phyloP scores from a whole-genome alignment of 192 early-diverging fungal genomes.

The Coemansia sp. region DNA sequence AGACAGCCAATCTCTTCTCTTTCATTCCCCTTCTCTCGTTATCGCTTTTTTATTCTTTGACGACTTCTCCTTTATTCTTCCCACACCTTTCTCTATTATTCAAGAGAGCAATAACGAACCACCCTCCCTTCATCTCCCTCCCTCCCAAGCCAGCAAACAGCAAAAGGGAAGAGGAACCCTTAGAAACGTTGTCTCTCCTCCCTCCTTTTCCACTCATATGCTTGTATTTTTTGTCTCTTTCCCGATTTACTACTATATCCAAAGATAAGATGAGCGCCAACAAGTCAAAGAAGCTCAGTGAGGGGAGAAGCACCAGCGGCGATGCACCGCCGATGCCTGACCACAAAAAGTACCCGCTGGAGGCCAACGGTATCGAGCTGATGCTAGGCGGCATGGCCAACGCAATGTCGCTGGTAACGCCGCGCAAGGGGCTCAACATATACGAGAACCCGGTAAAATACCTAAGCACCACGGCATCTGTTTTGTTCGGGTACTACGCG shows the following conservation, averaged over 20 bases:
- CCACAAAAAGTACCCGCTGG: constrained; percentile 44
- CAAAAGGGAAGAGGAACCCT: too few relatives aligned
- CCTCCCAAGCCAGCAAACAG: too few relatives aligned
- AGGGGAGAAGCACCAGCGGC: not conserved
- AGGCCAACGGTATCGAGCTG: constrained; percentile 46
- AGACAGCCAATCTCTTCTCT: not conserved
- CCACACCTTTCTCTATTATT: too few relatives aligned
- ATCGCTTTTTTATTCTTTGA: too few relatives aligned
- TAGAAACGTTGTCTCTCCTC: too few relatives aligned
- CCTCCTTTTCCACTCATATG: not conserved
- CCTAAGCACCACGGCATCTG: constrained; percentile 20
- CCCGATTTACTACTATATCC: too few relatives aligned
- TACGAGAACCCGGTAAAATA: constrained; percentile 44
- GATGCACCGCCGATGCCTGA: not conserved
- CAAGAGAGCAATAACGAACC: too few relatives aligned
- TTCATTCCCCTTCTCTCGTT: not conserved
- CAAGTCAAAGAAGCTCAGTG: not conserved
- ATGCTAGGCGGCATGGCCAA: constrained; percentile 45
- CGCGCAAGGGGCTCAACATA: constrained; percentile 37
- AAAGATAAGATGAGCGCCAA: not conserved
- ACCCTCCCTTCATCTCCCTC: not conserved
- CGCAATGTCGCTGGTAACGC: constrained; percentile 38
- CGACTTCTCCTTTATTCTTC: not conserved
- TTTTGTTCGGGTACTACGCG: constrained; percentile 48
- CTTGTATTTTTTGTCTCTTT: not conserved